Evolutionary conservation across 2,329 filamentous ascomycete genomes (phyloP), one percentile per base, ranked within the genome.

Genomic region (Tolypocladium guangdongense): DNA sequence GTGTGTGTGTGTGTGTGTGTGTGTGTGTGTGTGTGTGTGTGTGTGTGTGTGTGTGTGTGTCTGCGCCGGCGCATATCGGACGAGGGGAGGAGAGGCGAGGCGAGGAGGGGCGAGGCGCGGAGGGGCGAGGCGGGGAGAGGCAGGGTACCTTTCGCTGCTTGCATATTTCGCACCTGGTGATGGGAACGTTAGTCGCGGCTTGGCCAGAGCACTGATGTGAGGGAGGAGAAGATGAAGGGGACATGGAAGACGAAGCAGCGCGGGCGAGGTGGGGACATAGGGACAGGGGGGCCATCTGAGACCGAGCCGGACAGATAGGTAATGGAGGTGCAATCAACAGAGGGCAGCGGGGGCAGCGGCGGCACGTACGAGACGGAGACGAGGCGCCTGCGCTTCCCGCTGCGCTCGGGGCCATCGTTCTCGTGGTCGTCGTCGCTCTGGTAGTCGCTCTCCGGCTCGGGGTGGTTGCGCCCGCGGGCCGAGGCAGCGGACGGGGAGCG

Each of bases 141-240:
- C 1, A 4, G 36, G 67, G 53, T 70, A 89, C 87, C 76, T 91
- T 92, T 72, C 88, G 76, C 68, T 87, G 83, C 70, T 91, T 90
- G 74, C 87, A 90, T 51, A 87, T 77, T 70, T 91, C 88, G 64
- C 88, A 86, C 63, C 83, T 86, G 68, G 64, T 63, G 48, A 67
- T 58, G 12, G 55, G 36, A 52, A 57, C 56, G 62, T 76, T 68
- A 75, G 74, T 62, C 59, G 65, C 60, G 51, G 53, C 52, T 35
- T 60, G 60, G 30, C 50, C 45, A 39, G 49, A 46, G 47, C 38
- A 35, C 18, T 48, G n/a, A 27, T 46, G 22, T 22, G 35, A 49
- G 38, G 41, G 52, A 55, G 39, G 49, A 55, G 50, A 54, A 35
- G 50, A 55, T 10, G 46, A 11, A 41, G 33, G 58, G 56, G 54